These are phyloP conservation scores for Boletus reticuloceps DNA, from an alignment of 768 basidiomycete genomes.

Conservation along the genomic window DNA sequence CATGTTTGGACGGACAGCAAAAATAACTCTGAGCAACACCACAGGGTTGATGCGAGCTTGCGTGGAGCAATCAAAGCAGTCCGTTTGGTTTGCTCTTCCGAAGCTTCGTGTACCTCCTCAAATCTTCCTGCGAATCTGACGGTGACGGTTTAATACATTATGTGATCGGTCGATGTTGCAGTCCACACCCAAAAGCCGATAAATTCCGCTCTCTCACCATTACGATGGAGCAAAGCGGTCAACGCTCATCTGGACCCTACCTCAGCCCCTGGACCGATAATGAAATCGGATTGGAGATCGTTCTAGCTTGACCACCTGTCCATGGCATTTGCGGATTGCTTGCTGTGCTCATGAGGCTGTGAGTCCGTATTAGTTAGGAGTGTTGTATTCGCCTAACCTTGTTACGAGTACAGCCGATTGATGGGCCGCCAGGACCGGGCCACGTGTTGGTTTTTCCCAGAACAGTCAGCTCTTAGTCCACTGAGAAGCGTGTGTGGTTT, in stretches of 20 bases:
- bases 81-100: too few relatives aligned
- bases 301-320: neutral
- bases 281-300: neutral
- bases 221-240: neutral
- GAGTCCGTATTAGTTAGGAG: conserved; percentile 9
- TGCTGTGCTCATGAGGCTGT: conserved; percentile 1
- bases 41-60: too few relatives aligned
- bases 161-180: too few relatives aligned
- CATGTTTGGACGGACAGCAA: too few relatives aligned
- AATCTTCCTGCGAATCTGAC: neutral
- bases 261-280: neutral
- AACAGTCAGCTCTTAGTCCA: conserved; percentile 7
- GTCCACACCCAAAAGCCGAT: too few relatives aligned
- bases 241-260: neutral
- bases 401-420: neutral
- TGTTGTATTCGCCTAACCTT: conserved; percentile 23
- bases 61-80: too few relatives aligned
- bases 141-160: neutral
- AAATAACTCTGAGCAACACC: too few relatives aligned
- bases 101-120: too few relatives aligned
- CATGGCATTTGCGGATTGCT: neutral
- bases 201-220: conserved; percentile 4
- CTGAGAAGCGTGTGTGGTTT: conserved; percentile 13
- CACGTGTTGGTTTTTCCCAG: conserved; percentile 19
- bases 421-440: neutral